Evolutionary conservation across 164 flowering plant genomes (phyloP).

Genomic region (Euptelea pleiosperma): DNA sequence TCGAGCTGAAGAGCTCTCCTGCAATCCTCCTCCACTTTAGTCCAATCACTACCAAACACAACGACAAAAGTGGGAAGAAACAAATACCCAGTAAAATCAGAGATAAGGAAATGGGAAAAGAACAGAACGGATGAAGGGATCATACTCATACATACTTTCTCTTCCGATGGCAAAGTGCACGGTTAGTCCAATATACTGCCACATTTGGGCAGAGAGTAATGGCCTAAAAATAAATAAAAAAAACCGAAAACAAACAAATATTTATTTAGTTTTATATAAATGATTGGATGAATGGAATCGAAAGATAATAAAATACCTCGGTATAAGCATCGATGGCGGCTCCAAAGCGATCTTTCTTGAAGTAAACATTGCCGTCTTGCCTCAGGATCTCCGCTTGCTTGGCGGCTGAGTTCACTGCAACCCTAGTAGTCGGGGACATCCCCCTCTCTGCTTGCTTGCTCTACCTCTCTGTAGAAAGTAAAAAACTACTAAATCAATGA

Average conservation of each 20-base stretch:
- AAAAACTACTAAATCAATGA: background rate
- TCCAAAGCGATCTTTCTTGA: slow-evolving; percentile 53
- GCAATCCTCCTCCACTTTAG: slow-evolving; percentile 72
- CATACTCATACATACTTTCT: slow-evolving; percentile 47
- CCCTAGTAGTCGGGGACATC: slow-evolving; percentile 25
- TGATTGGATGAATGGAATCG: background rate
- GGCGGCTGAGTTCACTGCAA: slow-evolving; percentile 15
- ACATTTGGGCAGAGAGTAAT: slow-evolving; percentile 83
- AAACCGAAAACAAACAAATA: background rate
- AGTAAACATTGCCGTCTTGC: slow-evolving; percentile 59
- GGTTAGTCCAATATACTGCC: slow-evolving; percentile 83
- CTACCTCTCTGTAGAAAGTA: background rate
- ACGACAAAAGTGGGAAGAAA: background rate
- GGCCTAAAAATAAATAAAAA: slow-evolving; percentile 57
- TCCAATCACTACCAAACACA: slow-evolving; percentile 55
- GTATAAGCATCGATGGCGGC: slow-evolving; percentile 98
- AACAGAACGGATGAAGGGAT: background rate
- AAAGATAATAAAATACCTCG: slow-evolving; percentile 38
- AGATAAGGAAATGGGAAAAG: background rate
- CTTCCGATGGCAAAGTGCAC: slow-evolving; percentile 82
- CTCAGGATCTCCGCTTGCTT: slow-evolving; percentile 65
- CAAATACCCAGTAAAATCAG: background rate
- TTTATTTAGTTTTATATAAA: background rate
- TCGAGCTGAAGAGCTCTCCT: slow-evolving; percentile 77
- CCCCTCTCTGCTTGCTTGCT: slow-evolving; percentile 6